These are phyloP conservation scores for Fistulinella staudtii DNA, from an alignment of 1,284 basidiomycete genomes.

Conservation along the genomic window DNA sequence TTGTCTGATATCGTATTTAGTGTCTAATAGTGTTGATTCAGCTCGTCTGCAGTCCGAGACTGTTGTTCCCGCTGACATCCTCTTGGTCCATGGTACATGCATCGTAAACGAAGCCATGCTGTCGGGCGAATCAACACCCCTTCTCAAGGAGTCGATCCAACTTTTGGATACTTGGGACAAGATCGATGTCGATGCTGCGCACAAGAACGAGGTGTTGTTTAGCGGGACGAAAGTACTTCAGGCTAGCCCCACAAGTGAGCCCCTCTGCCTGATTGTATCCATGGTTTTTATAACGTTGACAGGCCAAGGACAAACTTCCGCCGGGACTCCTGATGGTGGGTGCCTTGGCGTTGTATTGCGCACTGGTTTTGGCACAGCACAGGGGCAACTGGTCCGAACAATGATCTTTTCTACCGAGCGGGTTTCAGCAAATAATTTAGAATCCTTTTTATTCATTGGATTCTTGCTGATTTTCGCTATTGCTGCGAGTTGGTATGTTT, in stretches of 20 bases:
- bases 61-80: constrained; percentile 85
- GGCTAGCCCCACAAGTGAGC: constrained; percentile 53
- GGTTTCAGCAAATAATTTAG: constrained; percentile 90
- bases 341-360: constrained; percentile 88
- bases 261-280: fast-evolving
- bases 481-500: constrained; percentile 94
- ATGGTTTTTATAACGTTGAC: background rate
- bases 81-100: constrained; percentile 83
- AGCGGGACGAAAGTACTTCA: constrained; percentile 94
- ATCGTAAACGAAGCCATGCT: constrained; percentile 99
- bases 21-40: constrained; percentile 21
- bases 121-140: constrained; percentile 92
- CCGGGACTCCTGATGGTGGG: constrained; percentile 80
- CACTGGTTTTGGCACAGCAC: constrained; percentile 95
- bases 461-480: constrained; percentile 96
- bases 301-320: constrained; percentile 42
- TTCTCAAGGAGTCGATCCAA: constrained; percentile 90
- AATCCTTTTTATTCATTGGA: constrained; percentile 93
- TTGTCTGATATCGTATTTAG: background rate
- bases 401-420: constrained; percentile 98
- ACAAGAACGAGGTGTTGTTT: constrained; percentile 88
- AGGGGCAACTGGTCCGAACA: constrained; percentile 92
- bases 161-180: constrained; percentile 72
- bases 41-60: constrained; percentile 81
- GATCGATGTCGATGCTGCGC: constrained; percentile 79